phyloP scores from a whole-genome alignment of 2,329 filamentous ascomycete species.

The Ceratocystis huliohia region DNA sequence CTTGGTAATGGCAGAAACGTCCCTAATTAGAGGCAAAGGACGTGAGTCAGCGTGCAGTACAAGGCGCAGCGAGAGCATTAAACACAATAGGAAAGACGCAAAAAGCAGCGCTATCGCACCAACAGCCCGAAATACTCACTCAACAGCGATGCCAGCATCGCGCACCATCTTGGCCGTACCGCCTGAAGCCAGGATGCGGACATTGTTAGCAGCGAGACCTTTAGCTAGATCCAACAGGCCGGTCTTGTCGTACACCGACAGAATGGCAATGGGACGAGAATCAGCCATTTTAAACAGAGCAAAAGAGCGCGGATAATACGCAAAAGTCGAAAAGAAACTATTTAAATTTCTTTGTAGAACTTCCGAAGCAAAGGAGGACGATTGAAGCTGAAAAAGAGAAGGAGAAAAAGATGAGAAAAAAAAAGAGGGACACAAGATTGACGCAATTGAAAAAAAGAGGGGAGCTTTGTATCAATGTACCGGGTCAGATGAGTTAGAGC shows the following conservation, averaged over 20 bases:
- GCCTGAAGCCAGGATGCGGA: constrained; percentile 84
- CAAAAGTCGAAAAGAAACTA: background rate
- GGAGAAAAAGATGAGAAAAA: background rate
- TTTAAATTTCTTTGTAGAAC: constrained; percentile 11
- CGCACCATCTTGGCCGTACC: constrained; percentile 94
- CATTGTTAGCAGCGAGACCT: constrained; percentile 76
- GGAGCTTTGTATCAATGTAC: constrained; percentile 2
- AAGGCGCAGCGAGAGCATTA: background rate
- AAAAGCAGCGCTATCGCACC: background rate
- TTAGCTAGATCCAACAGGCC: constrained; percentile 86
- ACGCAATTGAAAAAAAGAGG: background rate
- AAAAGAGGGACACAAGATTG: constrained; percentile 9
- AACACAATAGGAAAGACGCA: background rate
- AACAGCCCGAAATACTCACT: constrained; percentile 46
- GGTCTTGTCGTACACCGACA: constrained; percentile 98
- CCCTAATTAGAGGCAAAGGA: constrained; percentile 38
- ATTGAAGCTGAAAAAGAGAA: constrained; percentile 17
- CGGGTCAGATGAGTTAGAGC: background rate
- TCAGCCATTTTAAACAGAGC: constrained; percentile 28
- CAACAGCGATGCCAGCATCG: constrained; percentile 87
- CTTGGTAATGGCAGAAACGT: constrained; percentile 93
- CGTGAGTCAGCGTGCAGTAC: background rate
- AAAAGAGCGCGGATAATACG: background rate
- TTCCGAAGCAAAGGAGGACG: constrained; percentile 17
- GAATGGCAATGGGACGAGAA: constrained; percentile 60